Evolutionary conservation across 73 alveolate species (phyloP).

Genomic region (Tetrahymena borealis): DNA sequence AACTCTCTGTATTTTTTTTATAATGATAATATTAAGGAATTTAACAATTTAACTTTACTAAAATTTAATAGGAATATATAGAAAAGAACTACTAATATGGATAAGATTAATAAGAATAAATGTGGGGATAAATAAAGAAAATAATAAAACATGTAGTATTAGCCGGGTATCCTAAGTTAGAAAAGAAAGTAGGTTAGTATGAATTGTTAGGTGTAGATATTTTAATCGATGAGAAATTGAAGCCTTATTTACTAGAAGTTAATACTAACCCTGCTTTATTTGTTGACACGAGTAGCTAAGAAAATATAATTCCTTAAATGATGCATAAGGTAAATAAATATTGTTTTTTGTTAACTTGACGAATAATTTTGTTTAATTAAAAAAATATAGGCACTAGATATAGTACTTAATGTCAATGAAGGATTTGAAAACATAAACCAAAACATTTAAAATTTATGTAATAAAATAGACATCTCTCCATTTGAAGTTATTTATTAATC

Average conservation of each 20-base stretch:
- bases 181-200: constrained; percentile 16
- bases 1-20: not conserved
- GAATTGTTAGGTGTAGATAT: constrained; percentile 32
- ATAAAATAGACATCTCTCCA: not conserved
- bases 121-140: constrained; percentile 5
- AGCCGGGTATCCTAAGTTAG: constrained; percentile 17
- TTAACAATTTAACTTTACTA: not conserved
- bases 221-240: not conserved
- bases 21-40: not conserved
- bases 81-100: not conserved
- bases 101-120: not conserved
- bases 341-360: not conserved
- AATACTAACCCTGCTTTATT: constrained; percentile 27
- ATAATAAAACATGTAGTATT: not conserved
- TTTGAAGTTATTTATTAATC: not conserved
- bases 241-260: constrained; percentile 23
- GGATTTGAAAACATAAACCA: not conserved
- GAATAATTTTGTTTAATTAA: not conserved
- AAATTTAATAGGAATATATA: not conserved
- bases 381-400: not conserved
- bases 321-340: not conserved
- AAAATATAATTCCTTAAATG: constrained; percentile 11
- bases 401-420: not conserved
- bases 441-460: not conserved
- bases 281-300: constrained; percentile 4